phyloP scores from a whole-genome alignment of 169 alveolate genomes.

The Babesia sp. region DNA sequence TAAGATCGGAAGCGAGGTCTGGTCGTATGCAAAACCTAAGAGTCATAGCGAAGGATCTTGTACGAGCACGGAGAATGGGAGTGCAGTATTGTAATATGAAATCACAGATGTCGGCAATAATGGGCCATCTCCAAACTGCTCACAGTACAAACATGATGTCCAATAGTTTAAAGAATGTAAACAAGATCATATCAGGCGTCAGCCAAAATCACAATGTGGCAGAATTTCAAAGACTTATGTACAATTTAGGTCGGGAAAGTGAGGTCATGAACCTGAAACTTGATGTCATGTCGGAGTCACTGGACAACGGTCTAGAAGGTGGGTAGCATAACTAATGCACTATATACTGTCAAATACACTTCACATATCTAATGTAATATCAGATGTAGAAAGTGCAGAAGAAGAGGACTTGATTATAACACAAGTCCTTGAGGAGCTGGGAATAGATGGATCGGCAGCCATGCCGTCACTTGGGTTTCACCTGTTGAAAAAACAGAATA shows the following conservation, averaged over 20 bases:
- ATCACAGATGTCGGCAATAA: slow-evolving; percentile 49
- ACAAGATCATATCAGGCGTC: slow-evolving; percentile 40
- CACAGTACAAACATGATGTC: slow-evolving; percentile 53
- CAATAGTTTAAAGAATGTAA: slow-evolving; percentile 45
- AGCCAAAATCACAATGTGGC: slow-evolving; percentile 35
- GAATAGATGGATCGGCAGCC: slow-evolving; percentile 41
- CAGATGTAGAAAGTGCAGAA: slow-evolving; percentile 45
- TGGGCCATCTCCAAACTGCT: slow-evolving; percentile 45
- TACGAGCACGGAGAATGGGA: slow-evolving; percentile 41
- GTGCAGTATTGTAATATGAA: slow-evolving; percentile 38
- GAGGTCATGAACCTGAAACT: slow-evolving; percentile 42
- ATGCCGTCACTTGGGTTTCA: neutral
- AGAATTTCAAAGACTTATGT: slow-evolving; percentile 53
- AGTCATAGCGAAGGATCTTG: slow-evolving; percentile 51
- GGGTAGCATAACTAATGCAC: neutral
- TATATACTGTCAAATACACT: neutral
- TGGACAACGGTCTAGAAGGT: slow-evolving; percentile 43
- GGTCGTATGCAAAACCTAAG: slow-evolving; percentile 40
- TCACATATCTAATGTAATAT: neutral
- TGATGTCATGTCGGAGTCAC: slow-evolving; percentile 57
- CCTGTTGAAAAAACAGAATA: neutral
- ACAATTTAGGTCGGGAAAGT: slow-evolving; percentile 30
- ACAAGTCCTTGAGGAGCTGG: slow-evolving; percentile 59
- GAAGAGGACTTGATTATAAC: slow-evolving; percentile 55
- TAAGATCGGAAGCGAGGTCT: slow-evolving; percentile 37